Evolutionary conservation across 2,329 filamentous ascomycete genomes (phyloP), one percentile per base, ranked within the genome.

Genomic region (Pyrenophora tritici-repentis): DNA sequence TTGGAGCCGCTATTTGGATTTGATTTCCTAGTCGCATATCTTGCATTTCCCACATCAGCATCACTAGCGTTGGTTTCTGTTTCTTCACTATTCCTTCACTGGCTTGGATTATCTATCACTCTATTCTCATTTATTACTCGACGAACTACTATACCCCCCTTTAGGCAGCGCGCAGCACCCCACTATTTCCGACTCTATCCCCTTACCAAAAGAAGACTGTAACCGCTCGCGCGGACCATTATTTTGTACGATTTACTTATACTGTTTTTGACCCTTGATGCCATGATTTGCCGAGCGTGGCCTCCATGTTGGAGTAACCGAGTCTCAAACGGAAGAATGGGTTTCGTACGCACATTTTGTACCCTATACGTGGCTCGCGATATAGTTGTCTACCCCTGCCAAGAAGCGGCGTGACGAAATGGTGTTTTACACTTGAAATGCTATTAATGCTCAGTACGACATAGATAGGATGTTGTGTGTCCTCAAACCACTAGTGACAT

Each of bases 211-310:
- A 68, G 68, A 73, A 73, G 71, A 74, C 65, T 72, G 70, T 73
- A 70, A 66, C 71, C 68, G 72, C 72, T 73, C 72, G 59, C 72
- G 71, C 72, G 71, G 72, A 67, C 61, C 56, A 67, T 55, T 63
- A 59, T 54, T 54, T 42, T 72, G 67, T 70, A 67, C 57, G 51
- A 55, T 65, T 41, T 45, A 52, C 26, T 29, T 29, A 9, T 46
- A 42, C 43, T 46, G 40, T 46, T 29, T 51, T 48, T 32, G 16
- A 45, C 26, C 33, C 36, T 50, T 50, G 37, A 36, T 43, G 43
- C 49, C 31, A 38, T 40, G 18, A 31, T 34, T 36, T 40, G 26
- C 38, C 41, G 40, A 44, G 47, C 20, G 18, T 29, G 33, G 44
- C 29, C 35, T 34, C 50, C 41, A 44, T 48, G 42, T 54, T 54